Evolutionary conservation across 805 yeast species (phyloP), one percentile per base, ranked within the genome.

Genomic region (Yamadazyma paraphyllophila): DNA sequence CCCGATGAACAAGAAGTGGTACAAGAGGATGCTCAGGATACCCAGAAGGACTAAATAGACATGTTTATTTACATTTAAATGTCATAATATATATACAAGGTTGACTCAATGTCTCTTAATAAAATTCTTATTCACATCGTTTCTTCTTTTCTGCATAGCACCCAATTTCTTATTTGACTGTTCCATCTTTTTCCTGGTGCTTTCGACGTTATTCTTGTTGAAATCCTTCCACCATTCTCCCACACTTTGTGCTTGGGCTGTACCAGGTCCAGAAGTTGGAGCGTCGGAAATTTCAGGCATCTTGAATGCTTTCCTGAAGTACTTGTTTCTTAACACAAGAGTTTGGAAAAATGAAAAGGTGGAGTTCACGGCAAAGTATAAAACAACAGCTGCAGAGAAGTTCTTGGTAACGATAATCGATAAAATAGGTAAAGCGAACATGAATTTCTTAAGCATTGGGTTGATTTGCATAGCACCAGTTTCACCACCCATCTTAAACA

Each of bases 321-420:
- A 53, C 43, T 76, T 66, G 50, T 73, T 77, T 63, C 85, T 81
- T 57, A 94, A 73, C 17, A 85, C 56, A 41, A 78, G 60, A 9
- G 92, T 80, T 70, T 92, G 98, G 14, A 79, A 39, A 41, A 87
- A 77, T 0, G 97, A 86, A 56, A 80, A 80, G 11, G 81, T 52
- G 46, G 96, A 88, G 61, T 90, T 89, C 31, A 86, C 81, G 5
- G 92, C 83, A 65, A 92, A 88, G 62, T 91, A 94, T 41, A 89
- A 73, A 51, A 91, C 83, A 30, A 90, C 89, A 32, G 87, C 96
- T 1, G 96, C 80, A 1, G 96, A 84, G 59, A 92, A 76, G 43
- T 83, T 77, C 85, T 86, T 87, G 3, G 97, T 92, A 54, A 92
- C 81, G n/a, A 91, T 82, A 50, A 92, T 83, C 3, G 97, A 89